A percentile compares a stretch with the other conserved stretches of the same genome.
Conservation (phyloP, 2,329 filamentous ascomycete species). For the Plectosphaerella cucumerina region DNA sequence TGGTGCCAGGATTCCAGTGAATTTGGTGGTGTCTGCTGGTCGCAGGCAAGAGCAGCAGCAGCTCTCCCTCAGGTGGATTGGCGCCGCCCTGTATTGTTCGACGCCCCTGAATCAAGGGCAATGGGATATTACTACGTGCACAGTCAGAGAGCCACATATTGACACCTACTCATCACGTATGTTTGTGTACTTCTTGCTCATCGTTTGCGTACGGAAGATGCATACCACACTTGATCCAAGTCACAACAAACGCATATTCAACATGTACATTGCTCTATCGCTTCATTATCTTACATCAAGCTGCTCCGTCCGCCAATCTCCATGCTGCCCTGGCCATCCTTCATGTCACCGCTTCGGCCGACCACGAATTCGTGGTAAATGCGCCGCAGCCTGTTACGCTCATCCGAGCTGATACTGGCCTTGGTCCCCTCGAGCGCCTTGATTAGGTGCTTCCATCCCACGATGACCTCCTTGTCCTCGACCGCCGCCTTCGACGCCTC, state of each 20-base stretch:
- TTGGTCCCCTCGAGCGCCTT: slow-evolving; percentile 73
- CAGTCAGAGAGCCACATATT: not conserved
- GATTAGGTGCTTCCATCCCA: slow-evolving; percentile 78
- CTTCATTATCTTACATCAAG: slow-evolving; percentile 65
- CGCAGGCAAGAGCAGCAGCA: too few relatives aligned
- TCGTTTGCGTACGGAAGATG: too few relatives aligned
- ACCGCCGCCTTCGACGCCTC: slow-evolving; percentile 21
- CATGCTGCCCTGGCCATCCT: slow-evolving; percentile 82
- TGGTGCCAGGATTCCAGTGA: too few relatives aligned
- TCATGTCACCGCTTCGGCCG: slow-evolving; percentile 91
- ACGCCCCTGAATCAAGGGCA: not conserved
- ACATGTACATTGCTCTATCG: not conserved
- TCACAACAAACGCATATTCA: not conserved
- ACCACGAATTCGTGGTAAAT: slow-evolving; percentile 95
- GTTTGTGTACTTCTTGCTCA: too few relatives aligned
- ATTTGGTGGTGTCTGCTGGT: too few relatives aligned
- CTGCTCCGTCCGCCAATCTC: slow-evolving; percentile 91
- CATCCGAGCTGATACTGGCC: slow-evolving; percentile 76
- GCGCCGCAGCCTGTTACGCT: slow-evolving; percentile 66
- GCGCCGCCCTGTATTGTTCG: too few relatives aligned
- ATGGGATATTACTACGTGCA: not conserved
- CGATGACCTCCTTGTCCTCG: slow-evolving; percentile 66
- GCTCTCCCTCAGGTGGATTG: too few relatives aligned
- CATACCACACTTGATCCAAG: not conserved
- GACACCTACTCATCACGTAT: not conserved